These are phyloP conservation scores for Moesziomyces parantarcticus DNA, from an alignment of 1,284 basidiomycete genomes.

Conservation along the genomic window DNA sequence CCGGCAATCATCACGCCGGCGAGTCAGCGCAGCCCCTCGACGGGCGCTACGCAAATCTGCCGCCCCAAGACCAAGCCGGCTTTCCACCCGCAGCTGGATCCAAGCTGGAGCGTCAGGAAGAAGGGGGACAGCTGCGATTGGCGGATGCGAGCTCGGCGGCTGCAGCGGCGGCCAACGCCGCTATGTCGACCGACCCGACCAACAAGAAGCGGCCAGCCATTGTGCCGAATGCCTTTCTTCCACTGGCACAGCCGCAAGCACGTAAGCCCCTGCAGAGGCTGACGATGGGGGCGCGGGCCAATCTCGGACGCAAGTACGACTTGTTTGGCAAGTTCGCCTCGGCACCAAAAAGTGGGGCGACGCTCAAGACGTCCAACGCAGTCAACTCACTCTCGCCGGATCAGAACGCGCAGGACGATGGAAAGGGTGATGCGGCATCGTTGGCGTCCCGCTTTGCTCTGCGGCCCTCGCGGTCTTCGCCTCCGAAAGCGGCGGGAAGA, in stretches of 20 bases:
- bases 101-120: constrained; percentile 1
- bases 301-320: constrained; percentile 41
- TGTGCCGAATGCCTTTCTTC: constrained; percentile 44
- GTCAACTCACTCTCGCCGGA: constrained; percentile 3
- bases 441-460: constrained; percentile 7
- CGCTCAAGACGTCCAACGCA: neutral
- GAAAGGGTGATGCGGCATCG: neutral
- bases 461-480: constrained; percentile 1
- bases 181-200: constrained; percentile 18
- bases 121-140: constrained; percentile 20
- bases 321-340: constrained; percentile 42
- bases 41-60: constrained; percentile 8
- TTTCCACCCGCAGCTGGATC: constrained; percentile 1
- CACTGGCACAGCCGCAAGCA: constrained; percentile 19
- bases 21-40: constrained; percentile 11
- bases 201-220: constrained; percentile 34
- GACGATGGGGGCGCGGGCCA: constrained; percentile 17
- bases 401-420: neutral
- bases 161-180: constrained; percentile 30
- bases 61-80: neutral
- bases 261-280: constrained; percentile 33
- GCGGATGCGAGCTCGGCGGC: constrained; percentile 36
- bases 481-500: constrained; percentile 11
- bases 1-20: constrained; percentile 1
- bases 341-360: constrained; percentile 20